Evolutionary conservation across 345 rosid genomes (phyloP).

Genomic region (Boechera stricta): DNA sequence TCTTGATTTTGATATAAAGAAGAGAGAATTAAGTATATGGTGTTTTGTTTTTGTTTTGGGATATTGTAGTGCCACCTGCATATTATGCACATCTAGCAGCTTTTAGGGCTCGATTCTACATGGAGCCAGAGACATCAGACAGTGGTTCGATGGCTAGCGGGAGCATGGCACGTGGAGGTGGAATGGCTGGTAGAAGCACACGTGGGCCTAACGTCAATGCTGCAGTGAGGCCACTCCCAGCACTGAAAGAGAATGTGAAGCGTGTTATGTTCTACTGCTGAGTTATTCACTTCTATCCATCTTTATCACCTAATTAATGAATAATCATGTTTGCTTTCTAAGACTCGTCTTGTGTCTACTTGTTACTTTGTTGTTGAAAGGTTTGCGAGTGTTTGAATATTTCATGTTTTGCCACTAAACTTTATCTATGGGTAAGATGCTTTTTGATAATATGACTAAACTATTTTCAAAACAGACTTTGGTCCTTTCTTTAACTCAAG

Average conservation of each 20-base stretch:
- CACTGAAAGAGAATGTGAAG: slow-evolving; percentile 93
- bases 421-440: neutral
- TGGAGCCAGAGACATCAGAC: slow-evolving; percentile 99
- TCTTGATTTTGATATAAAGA: neutral
- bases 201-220: slow-evolving; percentile 67
- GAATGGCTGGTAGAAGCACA: slow-evolving; percentile 59
- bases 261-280: slow-evolving; percentile 96
- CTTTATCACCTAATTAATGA: neutral
- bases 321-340: neutral
- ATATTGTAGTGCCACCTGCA: slow-evolving; percentile 86
- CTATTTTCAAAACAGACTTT: neutral
- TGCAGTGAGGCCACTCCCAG: slow-evolving; percentile 89
- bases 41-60: neutral
- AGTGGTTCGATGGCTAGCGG: slow-evolving; percentile 96
- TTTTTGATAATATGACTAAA: neutral
- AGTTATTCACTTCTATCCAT: slow-evolving; percentile 9
- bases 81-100: slow-evolving; percentile 99
- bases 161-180: slow-evolving; percentile 62
- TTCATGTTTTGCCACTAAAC: neutral
- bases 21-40: neutral
- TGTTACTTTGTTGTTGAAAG: neutral
- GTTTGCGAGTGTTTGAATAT: neutral
- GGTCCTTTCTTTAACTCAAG: neutral
- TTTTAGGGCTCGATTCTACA: slow-evolving; percentile 93
- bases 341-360: neutral